phyloP scores from a whole-genome alignment of 352 stramenopile species.

The Globisporangium mamillatum region DNA sequence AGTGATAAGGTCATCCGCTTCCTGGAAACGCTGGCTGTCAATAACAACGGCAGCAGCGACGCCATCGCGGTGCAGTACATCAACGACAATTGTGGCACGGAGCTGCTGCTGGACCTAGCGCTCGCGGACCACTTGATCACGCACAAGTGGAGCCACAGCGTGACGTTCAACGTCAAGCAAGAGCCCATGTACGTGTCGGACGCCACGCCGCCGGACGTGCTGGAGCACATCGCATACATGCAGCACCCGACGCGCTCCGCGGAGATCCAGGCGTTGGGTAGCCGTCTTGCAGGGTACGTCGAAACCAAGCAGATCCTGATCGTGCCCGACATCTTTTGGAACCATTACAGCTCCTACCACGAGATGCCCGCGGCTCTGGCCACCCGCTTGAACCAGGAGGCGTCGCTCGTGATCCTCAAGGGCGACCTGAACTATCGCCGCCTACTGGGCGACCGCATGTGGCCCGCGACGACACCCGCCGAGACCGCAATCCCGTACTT shows the following conservation, averaged over 20 bases:
- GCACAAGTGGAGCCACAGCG: conserved; percentile 40
- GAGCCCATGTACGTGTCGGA: conserved; percentile 84
- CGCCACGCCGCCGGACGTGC: conserved; percentile 52
- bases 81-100: conserved; percentile 79
- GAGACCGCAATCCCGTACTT: conserved; percentile 82
- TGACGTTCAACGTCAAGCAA: conserved; percentile 73
- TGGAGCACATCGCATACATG: conserved; percentile 62
- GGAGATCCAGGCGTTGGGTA: conserved; percentile 46
- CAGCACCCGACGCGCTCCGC: conserved; percentile 26
- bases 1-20: conserved; percentile 45
- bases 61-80: conserved; percentile 46
- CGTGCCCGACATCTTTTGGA: conserved; percentile 51
- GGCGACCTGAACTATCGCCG: conserved; percentile 98
- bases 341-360: conserved; percentile 73
- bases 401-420: conserved; percentile 94
- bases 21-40: conserved; percentile 22
- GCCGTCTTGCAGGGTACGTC: conserved; percentile 38
- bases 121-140: conserved; percentile 62
- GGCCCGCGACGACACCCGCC: conserved; percentile 81
- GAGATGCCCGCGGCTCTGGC: conserved; percentile 56
- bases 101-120: conserved; percentile 65
- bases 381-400: conserved; percentile 25
- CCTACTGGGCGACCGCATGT: conserved; percentile 92
- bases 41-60: too few species aligned
- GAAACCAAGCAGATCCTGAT: conserved; percentile 20